Evolutionary conservation across 768 basidiomycete genomes (phyloP).

Genomic region (Lanmaoa pseudosensibilis): DNA sequence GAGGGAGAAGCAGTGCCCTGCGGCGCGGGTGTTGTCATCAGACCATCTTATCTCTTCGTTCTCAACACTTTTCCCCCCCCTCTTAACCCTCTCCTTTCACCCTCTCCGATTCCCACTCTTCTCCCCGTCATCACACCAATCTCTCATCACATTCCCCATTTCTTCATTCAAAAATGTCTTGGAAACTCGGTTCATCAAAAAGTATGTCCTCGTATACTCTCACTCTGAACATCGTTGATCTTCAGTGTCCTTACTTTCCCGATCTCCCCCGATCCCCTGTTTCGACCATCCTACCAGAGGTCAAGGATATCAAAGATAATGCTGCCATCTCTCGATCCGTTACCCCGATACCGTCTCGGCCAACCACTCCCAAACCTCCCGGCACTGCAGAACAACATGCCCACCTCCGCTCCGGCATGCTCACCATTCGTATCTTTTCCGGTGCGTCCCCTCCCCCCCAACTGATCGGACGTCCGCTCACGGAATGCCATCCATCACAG

Average conservation of each 20-base stretch:
- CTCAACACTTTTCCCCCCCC: no score
- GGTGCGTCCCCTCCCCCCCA: constrained; percentile 46
- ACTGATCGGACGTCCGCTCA: constrained; percentile 8
- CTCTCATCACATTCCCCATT: no score
- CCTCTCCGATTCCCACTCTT: no score
- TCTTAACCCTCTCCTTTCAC: no score
- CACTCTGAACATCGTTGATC: no score
- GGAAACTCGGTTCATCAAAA: constrained; percentile 49
- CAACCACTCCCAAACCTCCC: constrained; percentile 70
- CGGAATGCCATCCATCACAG: constrained; percentile 35
- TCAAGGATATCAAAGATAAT: constrained; percentile 71
- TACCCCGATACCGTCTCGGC: constrained; percentile 79
- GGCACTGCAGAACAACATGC: constrained; percentile 45
- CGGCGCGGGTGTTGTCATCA: constrained; percentile 4
- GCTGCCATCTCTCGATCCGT: constrained; percentile 73
- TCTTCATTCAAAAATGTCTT: constrained; percentile 46
- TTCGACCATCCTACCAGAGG: constrained; percentile 40
- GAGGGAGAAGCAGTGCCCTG: no score
- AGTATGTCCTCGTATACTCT: constrained; percentile 31
- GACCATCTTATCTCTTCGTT: constrained; percentile 6
- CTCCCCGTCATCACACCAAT: background rate
- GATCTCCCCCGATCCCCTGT: constrained; percentile 9
- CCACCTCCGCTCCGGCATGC: constrained; percentile 83
- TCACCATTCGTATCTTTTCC: constrained; percentile 95
- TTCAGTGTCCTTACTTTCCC: background rate